Percentiles rank a stretch among this genome's conserved stretches.
phyloP scores from a whole-genome alignment of 1,139 yeast species.

The Suhomyces terraborum region DNA sequence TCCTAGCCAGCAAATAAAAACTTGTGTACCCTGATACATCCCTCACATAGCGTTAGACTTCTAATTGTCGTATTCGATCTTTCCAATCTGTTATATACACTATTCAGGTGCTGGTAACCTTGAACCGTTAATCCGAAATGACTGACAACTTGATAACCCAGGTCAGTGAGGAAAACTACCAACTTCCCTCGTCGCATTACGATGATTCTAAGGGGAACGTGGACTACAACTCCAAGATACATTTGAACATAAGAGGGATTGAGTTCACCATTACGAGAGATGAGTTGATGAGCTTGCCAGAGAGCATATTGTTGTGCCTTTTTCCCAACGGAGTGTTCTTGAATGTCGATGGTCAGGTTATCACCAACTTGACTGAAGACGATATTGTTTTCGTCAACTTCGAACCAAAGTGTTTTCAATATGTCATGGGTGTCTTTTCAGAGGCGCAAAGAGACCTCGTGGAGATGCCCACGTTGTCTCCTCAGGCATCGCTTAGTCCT shows the following conservation, averaged over 20 bases:
- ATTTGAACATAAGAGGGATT: constrained; percentile 64
- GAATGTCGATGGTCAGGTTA: constrained; percentile 73
- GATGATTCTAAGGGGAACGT: constrained; percentile 30
- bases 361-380: constrained; percentile 71
- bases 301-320: constrained; percentile 78
- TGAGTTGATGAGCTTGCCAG: constrained; percentile 89
- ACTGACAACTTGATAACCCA: constrained; percentile 61
- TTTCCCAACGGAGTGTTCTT: constrained; percentile 90
- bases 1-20: constrained; percentile 2
- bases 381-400: constrained; percentile 81
- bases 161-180: constrained; percentile 50
- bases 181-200: constrained; percentile 21
- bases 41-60: neutral
- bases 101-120: constrained; percentile 20
- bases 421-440: constrained; percentile 68
- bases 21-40: neutral
- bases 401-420: constrained; percentile 82
- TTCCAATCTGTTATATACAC: neutral
- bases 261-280: constrained; percentile 76
- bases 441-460: constrained; percentile 45
- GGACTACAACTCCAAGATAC: constrained; percentile 65
- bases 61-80: neutral
- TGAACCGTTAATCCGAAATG: constrained; percentile 21
- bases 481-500: constrained; percentile 20
- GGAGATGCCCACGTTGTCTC: constrained; percentile 30